phyloP scores from a whole-genome alignment of 208 protist species.

The Leishmania aethiopica region DNA sequence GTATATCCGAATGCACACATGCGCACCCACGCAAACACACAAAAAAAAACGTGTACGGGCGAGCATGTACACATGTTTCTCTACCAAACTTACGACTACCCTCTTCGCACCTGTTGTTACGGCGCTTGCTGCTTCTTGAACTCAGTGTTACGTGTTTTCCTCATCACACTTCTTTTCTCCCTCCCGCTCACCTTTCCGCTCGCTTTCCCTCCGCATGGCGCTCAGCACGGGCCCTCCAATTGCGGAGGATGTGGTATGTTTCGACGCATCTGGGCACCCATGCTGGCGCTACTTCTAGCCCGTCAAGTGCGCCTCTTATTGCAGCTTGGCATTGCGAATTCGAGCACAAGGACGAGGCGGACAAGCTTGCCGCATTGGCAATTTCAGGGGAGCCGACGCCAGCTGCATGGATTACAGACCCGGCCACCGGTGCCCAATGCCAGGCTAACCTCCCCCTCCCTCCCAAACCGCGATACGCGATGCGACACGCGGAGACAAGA shows the following conservation, averaged over 20 bases:
- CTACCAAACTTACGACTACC: too few species aligned
- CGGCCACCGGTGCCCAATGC: background rate
- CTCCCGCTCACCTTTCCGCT: background rate
- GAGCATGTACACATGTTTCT: background rate
- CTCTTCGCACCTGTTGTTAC: background rate
- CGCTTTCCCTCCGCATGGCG: background rate
- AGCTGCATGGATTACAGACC: background rate
- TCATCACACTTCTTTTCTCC: background rate
- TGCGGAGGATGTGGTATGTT: background rate
- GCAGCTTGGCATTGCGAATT: background rate
- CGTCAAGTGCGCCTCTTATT: background rate
- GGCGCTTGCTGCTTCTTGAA: background rate
- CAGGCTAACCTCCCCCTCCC: background rate
- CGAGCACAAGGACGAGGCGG: background rate
- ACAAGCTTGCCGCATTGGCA: background rate
- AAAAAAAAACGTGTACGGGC: background rate
- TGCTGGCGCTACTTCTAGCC: background rate
- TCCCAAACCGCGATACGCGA: background rate
- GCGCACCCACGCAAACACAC: background rate
- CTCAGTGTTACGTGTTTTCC: background rate
- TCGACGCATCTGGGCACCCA: background rate
- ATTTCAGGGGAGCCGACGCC: background rate
- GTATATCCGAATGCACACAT: background rate
- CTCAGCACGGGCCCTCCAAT: background rate
- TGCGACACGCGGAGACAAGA: background rate